A percentile compares a stretch with the other conserved stretches of the same genome.
Conservation (phyloP, 1,284 basidiomycete genomes). For the Ganoderma resinaceum region DNA sequence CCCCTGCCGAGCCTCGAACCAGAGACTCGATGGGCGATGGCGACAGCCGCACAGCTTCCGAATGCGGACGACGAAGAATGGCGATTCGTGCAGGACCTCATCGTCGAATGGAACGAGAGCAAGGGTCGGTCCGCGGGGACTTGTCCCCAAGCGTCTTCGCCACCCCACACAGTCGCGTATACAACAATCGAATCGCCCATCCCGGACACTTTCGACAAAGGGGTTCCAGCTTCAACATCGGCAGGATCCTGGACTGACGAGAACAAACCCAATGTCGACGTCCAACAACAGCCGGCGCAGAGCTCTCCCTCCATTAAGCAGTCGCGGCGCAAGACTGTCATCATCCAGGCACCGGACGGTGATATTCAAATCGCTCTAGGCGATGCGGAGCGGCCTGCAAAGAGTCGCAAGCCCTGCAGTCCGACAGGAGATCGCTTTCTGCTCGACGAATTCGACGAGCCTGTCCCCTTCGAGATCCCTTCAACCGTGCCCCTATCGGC, state of each 20-base stretch:
- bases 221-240: constrained; percentile 21
- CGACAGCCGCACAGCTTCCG: constrained; percentile 21
- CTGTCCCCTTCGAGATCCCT: constrained; percentile 37
- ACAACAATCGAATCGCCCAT: constrained; percentile 12
- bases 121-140: constrained; percentile 11
- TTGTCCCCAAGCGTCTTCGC: constrained; percentile 22
- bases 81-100: constrained; percentile 48
- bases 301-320: constrained; percentile 24
- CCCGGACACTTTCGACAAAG: constrained; percentile 11
- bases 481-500: not conserved
- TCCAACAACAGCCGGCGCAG: not conserved
- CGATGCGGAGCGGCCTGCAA: constrained; percentile 9
- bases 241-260: constrained; percentile 24
- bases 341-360: constrained; percentile 38
- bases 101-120: constrained; percentile 28
- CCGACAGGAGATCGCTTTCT: constrained; percentile 19
- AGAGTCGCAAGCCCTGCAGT: constrained; percentile 19
- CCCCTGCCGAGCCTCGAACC: constrained; percentile 10
- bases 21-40: constrained; percentile 3
- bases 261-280: constrained; percentile 8
- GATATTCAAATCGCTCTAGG: constrained; percentile 16
- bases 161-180: constrained; percentile 18
- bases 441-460: constrained; percentile 24
- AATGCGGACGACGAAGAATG: constrained; percentile 50
- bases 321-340: constrained; percentile 40